Base-by-base conservation (phyloP, 139 green algal species). In the Yamagishiella unicocca region DNA sequence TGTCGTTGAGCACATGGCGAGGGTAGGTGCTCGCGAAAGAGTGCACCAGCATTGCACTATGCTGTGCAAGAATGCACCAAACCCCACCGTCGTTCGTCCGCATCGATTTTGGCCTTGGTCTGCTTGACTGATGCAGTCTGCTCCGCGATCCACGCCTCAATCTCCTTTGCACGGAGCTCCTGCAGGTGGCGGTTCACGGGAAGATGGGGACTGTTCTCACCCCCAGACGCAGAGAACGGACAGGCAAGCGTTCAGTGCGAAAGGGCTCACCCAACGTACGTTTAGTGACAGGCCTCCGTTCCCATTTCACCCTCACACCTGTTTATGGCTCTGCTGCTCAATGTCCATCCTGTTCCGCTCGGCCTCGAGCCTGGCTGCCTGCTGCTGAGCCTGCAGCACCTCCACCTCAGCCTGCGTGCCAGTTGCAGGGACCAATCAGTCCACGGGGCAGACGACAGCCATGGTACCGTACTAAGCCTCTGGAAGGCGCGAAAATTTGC, bases 71-170 rank as follows among this genome's bases (percentile, higher is more conserved):
- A n/a, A n/a, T n/a, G n/a, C 50, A 58, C 61, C 17, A n/a, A 68
- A 6, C 9, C 77, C 0, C 33, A 87, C 81, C 81, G 54, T 2
- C 82, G 82, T 50, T 87, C 82, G 67, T 87, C 82, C 0, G 82
- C 46, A 19, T 87, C 82, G 29, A 43, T 38, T 10, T 35, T 45
- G 35, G 27, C 46, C 46, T 54, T 67, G 5, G 6, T 37, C 5
- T 70, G 35, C 46, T 87, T 87, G 46, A 80, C 8, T 29, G 37
- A 8, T 0, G 45, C 35, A 2, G 45, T 71, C 67, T 87, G 45
- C 46, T 75, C 67, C 4, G 82, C 82, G 4, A 80, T 40, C 82
- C 82, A 87, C 67, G 80, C 82, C 82, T 87, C 82, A 46, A 87
- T 35, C 82, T 87, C 67, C 33, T 53, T 50, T n/a, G 82, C 67